Evolutionary conservation across 306 rosid species (phyloP), one percentile per base, ranked within the genome.

Genomic region (Prunus padus): DNA sequence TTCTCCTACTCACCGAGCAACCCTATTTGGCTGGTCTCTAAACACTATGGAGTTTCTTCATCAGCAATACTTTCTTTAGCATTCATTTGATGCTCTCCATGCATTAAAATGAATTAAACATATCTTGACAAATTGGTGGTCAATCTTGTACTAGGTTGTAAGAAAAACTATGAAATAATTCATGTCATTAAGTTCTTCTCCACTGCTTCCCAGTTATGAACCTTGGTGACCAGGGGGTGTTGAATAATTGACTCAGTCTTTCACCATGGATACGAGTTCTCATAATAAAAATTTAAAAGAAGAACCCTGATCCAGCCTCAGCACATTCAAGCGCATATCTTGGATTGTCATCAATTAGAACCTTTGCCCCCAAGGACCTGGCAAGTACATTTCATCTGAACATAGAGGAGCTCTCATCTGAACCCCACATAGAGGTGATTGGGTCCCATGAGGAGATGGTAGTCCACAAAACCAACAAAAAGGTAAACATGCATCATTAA

Each of bases 181-280:
- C 77, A 71, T 64, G 90, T 78, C 81, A 84, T 68, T 37, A 94
- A 73, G 31, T 89, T 91, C 77, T 88, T 86, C 82, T 94, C 98
- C 75, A 90, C 98, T 28, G 90, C 93, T 71, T 81, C 86, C 98
- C 98, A 94, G 78, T 91, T 90, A 86, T 79, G 87, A 75, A 91
- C 98, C 77, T 71, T 91, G 49, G 97, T 90, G 80, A 94, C 96
- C 47, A 91, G 80, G 49, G 94, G 95, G 67, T 90, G 94, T 57
- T 88, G 61, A 66, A 87, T 79, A 26, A 76, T 79, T 46, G 84
- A 73, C 60, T 81, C 87, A 1, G 31, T 78, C 93, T 94, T 94
- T 88, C 86, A 83, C 98, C 98, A 94, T 40, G 97, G 97, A 81
- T 94, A 94, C 0, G 96, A 94, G 74, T 91, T 84, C 91, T 94